A percentile compares a stretch with the other conserved stretches of the same genome.
phyloP scores from a whole-genome alignment of 495 filamentous ascomycete species.

The Xylaria cubensis region DNA sequence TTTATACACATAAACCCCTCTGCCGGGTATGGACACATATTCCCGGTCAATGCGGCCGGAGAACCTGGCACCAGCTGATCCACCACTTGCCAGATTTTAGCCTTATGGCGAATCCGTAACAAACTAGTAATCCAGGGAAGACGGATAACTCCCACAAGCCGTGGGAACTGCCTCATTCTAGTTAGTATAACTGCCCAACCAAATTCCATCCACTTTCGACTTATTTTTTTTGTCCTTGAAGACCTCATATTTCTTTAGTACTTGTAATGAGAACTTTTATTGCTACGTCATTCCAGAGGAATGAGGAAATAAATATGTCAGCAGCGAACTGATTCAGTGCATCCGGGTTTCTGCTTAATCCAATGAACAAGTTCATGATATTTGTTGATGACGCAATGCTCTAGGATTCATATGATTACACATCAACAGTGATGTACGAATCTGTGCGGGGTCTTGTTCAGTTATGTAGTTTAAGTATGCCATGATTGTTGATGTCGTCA shows the following conservation, averaged over 20 bases:
- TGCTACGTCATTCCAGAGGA: neutral
- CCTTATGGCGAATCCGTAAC: neutral
- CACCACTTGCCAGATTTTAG: neutral
- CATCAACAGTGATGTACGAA: neutral
- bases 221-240: neutral
- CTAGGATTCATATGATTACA: neutral
- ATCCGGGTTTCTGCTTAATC: neutral
- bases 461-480: neutral
- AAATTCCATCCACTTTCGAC: neutral
- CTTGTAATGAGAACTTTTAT: neutral
- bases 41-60: slow-evolving; percentile 6
- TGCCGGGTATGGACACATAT: neutral
- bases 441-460: neutral
- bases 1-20: neutral
- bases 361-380: neutral
- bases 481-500: neutral
- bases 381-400: neutral
- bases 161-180: neutral
- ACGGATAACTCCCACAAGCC: neutral
- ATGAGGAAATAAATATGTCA: neutral
- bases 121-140: neutral
- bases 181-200: too few species aligned
- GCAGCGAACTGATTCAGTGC: neutral
- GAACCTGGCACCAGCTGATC: neutral
- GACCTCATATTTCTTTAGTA: neutral